Evolutionary conservation across 2,329 filamentous ascomycete species (phyloP), one percentile per base, ranked within the genome.

Genomic region (Calonectria pteridis): DNA sequence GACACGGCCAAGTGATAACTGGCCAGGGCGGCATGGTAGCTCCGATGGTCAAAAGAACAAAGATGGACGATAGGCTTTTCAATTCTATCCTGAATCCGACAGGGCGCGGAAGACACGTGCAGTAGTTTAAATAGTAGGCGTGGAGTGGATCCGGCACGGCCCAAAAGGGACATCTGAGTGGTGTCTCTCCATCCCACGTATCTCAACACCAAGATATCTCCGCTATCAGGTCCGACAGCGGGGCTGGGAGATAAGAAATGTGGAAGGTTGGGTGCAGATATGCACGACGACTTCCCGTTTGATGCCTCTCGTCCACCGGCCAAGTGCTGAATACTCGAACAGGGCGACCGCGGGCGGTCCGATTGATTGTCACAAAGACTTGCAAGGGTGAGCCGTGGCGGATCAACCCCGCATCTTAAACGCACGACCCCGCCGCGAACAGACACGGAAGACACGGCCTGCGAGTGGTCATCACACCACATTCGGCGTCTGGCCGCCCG

Each of bases 121-220:
- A 62, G 55, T 62, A 62, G 55, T 62, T 62, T 62, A 62, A 28
- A 62, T 62, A 62, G 13, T 29, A 20, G 23, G 20, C 31, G 13
- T 18, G 23, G 33, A 62, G 55, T 62, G 55, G 55, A 62, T 62
- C 55, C 55, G 23, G 26, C 31, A 26, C 33, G 14, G 23, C 55
- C 33, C 35, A 11, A 26, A 40, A 40, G 23, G 23, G 33, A 62
- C 51, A 4, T 26, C 20, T 28, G 23, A 40, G 55, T 26, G 33
- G 55, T 16, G 9, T 40, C n/a, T 59, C n/a, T 62, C 33, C 28
- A 40, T 28, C 37, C 23, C 23, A 37, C 55, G 35, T 40, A 62
- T 62, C 55, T 62, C 55, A 62, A 62, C 33, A 16, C 55, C 55
- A 40, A 40, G 55, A 62, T 62, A 62, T 62, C 55, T 62, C 55